Evolutionary conservation across 225 moss, liverwort and hornwort genomes (phyloP), one percentile per base, ranked within the genome.

Genomic region (Polytrichum commune): DNA sequence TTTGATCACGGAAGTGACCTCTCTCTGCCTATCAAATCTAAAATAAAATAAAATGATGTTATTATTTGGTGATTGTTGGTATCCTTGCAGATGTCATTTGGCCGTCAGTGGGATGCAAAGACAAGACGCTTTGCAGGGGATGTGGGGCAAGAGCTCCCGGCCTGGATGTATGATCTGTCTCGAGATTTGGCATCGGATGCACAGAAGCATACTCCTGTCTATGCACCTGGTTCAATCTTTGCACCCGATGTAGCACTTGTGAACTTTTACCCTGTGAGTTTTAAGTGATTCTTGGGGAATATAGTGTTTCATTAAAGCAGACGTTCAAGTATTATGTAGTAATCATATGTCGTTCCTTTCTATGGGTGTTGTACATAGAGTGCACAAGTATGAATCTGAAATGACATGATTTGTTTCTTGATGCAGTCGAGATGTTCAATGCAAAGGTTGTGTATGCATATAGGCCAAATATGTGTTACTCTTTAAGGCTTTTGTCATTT

Each of bases 231-330:
- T 54, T 75, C 82, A 53, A 54, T 62, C 22, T 95, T 83, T 78
- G 70, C 84, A 75, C 95, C 93, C 30, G 93, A 93, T 70, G 82
- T 95, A 26, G 90, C 81, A 71, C 85, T 95, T 38, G 89, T 86
- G 67, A 93, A 93, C 80, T 95, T 93, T 67, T 95, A 95, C 70
- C 91, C 93, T 79, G 93, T 95, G 78, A 56, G 79, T 75, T 18
- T 38, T 62, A 16, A 13, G 46, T 0, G 1, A 3, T 46, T 46
- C 2, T 46, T 13, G 13, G 0, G 0, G 46, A 46, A 46, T 46
- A 3, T 46, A 46, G 13, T 46, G 13, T 46, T 46, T 46, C 13
- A 46, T 46, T 13, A 46, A 46, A 46, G 10, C 46, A 8, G 6
- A 35, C 1, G 2, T 35, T 35, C 2, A 35, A 35, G 35, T 7